Evolutionary conservation across 805 yeast species (phyloP).

Genomic region (Martiniozyma abietophila): DNA sequence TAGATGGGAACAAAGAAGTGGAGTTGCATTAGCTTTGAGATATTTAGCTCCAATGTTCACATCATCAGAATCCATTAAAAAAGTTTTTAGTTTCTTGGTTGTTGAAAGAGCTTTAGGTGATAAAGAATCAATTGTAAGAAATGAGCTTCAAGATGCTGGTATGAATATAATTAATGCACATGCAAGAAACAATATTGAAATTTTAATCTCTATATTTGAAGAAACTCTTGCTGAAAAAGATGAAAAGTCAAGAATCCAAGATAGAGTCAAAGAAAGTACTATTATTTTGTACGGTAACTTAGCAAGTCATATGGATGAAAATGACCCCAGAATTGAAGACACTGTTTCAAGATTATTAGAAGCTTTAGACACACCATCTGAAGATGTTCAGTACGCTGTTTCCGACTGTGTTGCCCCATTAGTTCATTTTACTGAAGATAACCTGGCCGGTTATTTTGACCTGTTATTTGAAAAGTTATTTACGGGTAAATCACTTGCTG

Average conservation of each 20-base stretch:
- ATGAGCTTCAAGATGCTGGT: conserved; percentile 87
- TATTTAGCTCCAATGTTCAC: conserved; percentile 42
- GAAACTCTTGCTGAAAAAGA: conserved; percentile 44
- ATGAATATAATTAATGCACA: conserved; percentile 55
- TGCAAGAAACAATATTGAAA: conserved; percentile 62
- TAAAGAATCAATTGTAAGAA: conserved; percentile 59
- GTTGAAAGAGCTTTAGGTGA: conserved; percentile 66
- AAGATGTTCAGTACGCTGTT: conserved; percentile 81
- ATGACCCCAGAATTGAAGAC: conserved; percentile 55
- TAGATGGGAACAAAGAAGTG: conserved; percentile 78
- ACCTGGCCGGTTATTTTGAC: conserved; percentile 47
- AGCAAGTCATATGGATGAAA: conserved; percentile 67
- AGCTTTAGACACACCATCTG: conserved; percentile 81
- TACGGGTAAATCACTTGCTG: conserved; percentile 35
- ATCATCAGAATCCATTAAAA: conserved; percentile 34
- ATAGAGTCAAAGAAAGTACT: conserved; percentile 63
- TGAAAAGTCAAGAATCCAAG: conserved; percentile 40
- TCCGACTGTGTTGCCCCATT: conserved; percentile 82
- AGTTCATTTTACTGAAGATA: conserved; percentile 45
- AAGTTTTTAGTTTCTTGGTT: conserved; percentile 49
- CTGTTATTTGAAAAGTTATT: conserved; percentile 52
- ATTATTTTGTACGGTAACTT: conserved; percentile 85
- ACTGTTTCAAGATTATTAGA: conserved; percentile 62
- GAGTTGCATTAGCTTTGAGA: conserved; percentile 62
- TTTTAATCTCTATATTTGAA: conserved; percentile 76